Conservation (phyloP, 495 filamentous ascomycete species). For the Hypoxylon crocopeplum region DNA sequence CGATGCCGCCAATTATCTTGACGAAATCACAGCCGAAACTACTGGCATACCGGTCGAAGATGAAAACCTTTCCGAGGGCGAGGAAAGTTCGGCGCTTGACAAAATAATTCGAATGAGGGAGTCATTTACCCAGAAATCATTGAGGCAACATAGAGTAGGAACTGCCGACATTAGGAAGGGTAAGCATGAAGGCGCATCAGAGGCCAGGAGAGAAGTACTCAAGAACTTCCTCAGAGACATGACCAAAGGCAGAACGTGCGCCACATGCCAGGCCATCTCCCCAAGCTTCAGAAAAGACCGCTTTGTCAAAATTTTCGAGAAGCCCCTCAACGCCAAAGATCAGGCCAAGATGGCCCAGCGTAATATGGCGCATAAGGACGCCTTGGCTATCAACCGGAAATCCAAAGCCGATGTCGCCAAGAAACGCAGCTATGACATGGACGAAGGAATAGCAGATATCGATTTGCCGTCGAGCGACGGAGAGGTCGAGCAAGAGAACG, state of each 20-base stretch:
- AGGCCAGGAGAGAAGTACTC: conserved; percentile 74
- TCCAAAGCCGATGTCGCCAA: conserved; percentile 41
- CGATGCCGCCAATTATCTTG: conserved; percentile 72
- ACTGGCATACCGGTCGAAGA: conserved; percentile 36
- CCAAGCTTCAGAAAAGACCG: conserved; percentile 84
- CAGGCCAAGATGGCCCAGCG: conserved; percentile 73
- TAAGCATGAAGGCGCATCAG: conserved; percentile 82
- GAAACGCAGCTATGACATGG: conserved; percentile 46
- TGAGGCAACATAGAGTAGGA: conserved; percentile 60
- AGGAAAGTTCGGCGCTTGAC: conserved; percentile 39
- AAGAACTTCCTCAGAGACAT: conserved; percentile 82
- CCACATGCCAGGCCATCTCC: conserved; percentile 74
- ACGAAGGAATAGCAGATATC: conserved; percentile 77
- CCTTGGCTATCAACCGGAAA: conserved; percentile 48
- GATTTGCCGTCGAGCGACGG: conserved; percentile 58
- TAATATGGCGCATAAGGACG: conserved; percentile 71
- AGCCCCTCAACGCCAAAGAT: conserved; percentile 72
- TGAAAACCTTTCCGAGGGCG: conserved; percentile 37
- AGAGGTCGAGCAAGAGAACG: conserved; percentile 51
- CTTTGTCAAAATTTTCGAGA: conserved; percentile 91
- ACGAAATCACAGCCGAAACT: conserved; percentile 52
- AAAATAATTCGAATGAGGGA: conserved; percentile 68
- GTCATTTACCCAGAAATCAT: conserved; percentile 70
- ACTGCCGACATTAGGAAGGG: conserved; percentile 61
- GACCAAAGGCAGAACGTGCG: conserved; percentile 67